Percentiles rank a stretch among this genome's conserved stretches.
Evolutionary conservation across 2,329 filamentous ascomycete genomes (phyloP).

Genomic region (Exophiala sp.): DNA sequence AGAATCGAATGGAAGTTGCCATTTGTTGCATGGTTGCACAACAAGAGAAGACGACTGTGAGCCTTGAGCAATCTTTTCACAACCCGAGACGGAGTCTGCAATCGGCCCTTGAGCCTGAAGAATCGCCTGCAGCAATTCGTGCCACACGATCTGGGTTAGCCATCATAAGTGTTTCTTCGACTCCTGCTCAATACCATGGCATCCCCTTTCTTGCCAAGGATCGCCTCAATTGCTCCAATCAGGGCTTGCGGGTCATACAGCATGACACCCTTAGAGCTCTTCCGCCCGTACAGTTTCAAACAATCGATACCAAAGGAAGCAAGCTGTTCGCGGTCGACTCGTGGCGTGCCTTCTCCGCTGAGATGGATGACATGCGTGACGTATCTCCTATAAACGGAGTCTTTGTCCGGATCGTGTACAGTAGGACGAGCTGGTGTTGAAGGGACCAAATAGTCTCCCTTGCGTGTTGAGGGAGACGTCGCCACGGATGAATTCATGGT

Average conservation of each 20-base stretch:
- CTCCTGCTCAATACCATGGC: constrained; percentile 42
- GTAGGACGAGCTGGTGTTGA: constrained; percentile 1
- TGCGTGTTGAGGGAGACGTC: constrained; percentile 10
- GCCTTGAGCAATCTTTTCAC: neutral
- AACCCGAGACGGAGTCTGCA: too few relatives aligned
- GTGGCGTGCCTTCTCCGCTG: constrained; percentile 24
- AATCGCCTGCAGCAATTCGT: neutral
- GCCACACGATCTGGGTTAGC: neutral
- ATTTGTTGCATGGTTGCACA: constrained; percentile 65
- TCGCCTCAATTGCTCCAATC: constrained; percentile 66
- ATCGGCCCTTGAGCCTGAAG: neutral
- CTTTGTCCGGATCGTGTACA: constrained; percentile 1
- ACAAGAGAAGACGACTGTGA: constrained; percentile 48
- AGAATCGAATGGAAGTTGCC: constrained; percentile 76
- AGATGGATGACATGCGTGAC: constrained; percentile 29
- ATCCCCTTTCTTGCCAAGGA: constrained; percentile 62
- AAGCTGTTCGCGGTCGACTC: constrained; percentile 24
- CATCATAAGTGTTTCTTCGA: constrained; percentile 54
- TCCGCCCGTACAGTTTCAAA: constrained; percentile 68
- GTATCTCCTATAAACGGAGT: constrained; percentile 25
- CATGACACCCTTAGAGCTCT: constrained; percentile 47
- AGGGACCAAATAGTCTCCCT: constrained; percentile 14
- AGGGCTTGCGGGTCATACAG: constrained; percentile 72
- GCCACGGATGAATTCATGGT: constrained; percentile 11
- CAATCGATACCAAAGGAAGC: constrained; percentile 54